These are phyloP conservation scores for Phaseolus lunatus DNA, from an alignment of 306 rosid genomes.

Conservation along the genomic window DNA sequence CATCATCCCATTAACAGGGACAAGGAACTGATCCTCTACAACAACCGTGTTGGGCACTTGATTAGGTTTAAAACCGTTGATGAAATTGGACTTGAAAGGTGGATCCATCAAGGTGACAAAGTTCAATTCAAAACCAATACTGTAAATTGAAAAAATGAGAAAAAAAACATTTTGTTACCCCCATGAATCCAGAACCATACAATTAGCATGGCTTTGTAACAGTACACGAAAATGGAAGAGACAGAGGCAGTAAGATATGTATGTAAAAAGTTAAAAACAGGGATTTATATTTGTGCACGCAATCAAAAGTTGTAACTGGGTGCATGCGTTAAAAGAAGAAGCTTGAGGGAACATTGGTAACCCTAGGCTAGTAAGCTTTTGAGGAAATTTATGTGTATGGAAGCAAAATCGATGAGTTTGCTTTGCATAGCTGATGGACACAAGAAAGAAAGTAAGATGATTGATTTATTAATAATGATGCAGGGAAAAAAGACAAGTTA, in stretches of 20 bases:
- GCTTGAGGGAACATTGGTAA: conserved; percentile 9
- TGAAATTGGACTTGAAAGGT: conserved; percentile 32
- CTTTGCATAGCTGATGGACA: conserved; percentile 21
- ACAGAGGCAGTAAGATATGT: not conserved
- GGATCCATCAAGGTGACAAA: conserved; percentile 47
- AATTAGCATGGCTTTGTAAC: not conserved
- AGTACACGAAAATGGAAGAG: not conserved
- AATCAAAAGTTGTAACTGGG: not conserved
- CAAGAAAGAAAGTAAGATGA: not conserved
- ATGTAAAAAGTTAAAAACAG: not conserved
- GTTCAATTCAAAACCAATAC: not conserved
- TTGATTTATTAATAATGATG: not conserved
- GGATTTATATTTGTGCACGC: not conserved
- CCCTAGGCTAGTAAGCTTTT: conserved; percentile 15
- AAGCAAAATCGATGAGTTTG: not conserved
- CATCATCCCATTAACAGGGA: conserved; percentile 9
- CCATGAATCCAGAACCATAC: conserved; percentile 6
- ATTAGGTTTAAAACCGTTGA: conserved; percentile 22
- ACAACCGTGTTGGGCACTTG: conserved; percentile 23
- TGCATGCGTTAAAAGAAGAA: not conserved
- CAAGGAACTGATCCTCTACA: conserved; percentile 40
- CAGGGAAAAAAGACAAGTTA: not conserved
- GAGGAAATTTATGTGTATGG: conserved; percentile 4
- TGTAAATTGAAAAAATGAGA: not conserved
- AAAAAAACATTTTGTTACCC: not conserved